Percentiles rank a stretch among this genome's conserved stretches.
Conservation (phyloP, 352 stramenopile species). For the Phytophthora agathidicida region DNA sequence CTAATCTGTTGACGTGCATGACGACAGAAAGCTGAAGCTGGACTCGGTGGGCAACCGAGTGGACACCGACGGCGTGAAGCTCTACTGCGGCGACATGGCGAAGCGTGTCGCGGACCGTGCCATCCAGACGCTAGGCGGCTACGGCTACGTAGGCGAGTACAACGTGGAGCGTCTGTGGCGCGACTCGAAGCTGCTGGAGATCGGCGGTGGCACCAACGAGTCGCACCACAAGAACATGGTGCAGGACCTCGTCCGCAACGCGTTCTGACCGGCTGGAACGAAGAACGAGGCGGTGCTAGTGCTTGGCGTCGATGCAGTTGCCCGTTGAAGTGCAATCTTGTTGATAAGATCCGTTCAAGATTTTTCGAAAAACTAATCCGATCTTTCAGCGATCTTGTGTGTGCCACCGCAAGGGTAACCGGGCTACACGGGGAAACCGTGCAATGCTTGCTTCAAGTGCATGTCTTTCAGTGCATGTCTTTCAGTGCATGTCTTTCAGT, state of each 20-base stretch:
- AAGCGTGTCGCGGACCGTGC: conserved; percentile 97
- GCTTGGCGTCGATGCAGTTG: too few relatives aligned
- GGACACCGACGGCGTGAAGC: conserved; percentile 98
- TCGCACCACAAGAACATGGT: conserved; percentile 99
- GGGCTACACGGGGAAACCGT: too few relatives aligned
- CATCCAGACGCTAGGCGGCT: conserved; percentile 98
- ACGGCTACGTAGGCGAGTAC: conserved; percentile 99
- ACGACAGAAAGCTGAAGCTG: conserved; percentile 92
- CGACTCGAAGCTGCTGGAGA: conserved; percentile 99
- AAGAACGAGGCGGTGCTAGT: background rate
- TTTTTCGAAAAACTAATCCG: conserved; percentile 18
- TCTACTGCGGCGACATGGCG: conserved; percentile 98
- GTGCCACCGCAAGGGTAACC: background rate
- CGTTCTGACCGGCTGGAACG: conserved; percentile 15
- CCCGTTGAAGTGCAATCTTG: conserved; percentile 4
- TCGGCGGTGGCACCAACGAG: conserved; percentile 99
- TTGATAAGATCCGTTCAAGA: conserved; percentile 22
- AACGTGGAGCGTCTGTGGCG: conserved; percentile 98
- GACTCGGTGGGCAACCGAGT: conserved; percentile 95
- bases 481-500: too few relatives aligned
- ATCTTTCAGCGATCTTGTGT: conserved; percentile 34
- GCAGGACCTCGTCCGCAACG: conserved; percentile 63
- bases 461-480: too few relatives aligned
- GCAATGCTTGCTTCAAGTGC: too few relatives aligned
- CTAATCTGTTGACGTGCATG: background rate